Conservation (phyloP, 2,329 filamentous ascomycete genomes). For the Fusarium nodosum region DNA sequence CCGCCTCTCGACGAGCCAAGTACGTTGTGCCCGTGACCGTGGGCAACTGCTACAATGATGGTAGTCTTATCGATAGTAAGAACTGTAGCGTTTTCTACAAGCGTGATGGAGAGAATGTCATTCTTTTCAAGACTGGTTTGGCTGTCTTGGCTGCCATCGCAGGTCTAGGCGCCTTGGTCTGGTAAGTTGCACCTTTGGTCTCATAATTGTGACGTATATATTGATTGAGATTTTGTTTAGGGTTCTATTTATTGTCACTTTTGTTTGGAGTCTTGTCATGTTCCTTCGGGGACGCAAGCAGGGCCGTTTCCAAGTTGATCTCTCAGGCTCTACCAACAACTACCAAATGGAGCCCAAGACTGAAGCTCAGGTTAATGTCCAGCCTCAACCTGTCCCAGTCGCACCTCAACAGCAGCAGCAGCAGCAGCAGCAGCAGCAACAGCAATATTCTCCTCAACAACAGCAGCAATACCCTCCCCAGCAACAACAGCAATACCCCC, state of each 20-base stretch:
- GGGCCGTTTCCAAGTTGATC: slow-evolving; percentile 52
- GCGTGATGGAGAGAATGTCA: slow-evolving; percentile 44
- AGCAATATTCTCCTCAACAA: slow-evolving; percentile 15
- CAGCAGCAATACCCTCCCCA: slow-evolving; percentile 8
- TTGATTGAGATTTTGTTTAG: slow-evolving; percentile 35
- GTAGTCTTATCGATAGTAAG: slow-evolving; percentile 57
- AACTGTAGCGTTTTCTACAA: slow-evolving; percentile 51
- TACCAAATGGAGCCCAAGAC: slow-evolving; percentile 56
- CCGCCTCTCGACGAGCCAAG: slow-evolving; percentile 56
- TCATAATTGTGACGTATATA: rapidly evolving
- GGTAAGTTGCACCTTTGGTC: slow-evolving; percentile 49
- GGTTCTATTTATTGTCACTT: slow-evolving; percentile 57
- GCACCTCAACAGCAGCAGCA: slow-evolving; percentile 45
- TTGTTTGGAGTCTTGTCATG: slow-evolving; percentile 54
- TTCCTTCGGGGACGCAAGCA: slow-evolving; percentile 57
- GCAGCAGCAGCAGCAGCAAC: slow-evolving; percentile 5
- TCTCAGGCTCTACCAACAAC: slow-evolving; percentile 37
- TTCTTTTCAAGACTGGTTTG: slow-evolving; percentile 55
- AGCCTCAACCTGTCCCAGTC: slow-evolving; percentile 33
- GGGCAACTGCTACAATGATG: slow-evolving; percentile 54
- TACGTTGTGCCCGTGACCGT: slow-evolving; percentile 55
- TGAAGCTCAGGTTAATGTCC: slow-evolving; percentile 45
- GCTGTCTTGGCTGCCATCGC: slow-evolving; percentile 58
- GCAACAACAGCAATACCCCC: not conserved
- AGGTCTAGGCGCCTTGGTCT: slow-evolving; percentile 60